Evolutionary conservation across 2,329 filamentous ascomycete species (phyloP), one percentile per base, ranked within the genome.

Genomic region (Chaetomium strumarium): DNA sequence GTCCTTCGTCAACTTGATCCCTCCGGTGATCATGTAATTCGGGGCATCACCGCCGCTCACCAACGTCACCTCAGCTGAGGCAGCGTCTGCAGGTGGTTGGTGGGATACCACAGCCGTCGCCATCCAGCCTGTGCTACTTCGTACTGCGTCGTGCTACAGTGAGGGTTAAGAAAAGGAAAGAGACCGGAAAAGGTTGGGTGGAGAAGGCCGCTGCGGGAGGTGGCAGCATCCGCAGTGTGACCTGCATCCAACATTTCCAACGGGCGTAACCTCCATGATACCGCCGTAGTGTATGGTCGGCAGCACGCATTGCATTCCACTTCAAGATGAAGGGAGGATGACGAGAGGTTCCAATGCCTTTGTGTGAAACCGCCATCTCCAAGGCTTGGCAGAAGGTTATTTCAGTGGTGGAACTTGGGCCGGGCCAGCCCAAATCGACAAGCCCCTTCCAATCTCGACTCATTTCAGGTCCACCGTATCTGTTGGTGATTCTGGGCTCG

Each of bases 301-400:
- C 30, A 29, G 17, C 33, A 38, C 44, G 14, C 43, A 51, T 45
- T 24, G 33, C 33, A 14, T 24, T 42, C 17, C 16, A 42, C 2
- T 19, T 49, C 16, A 19, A 49, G 41, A 53, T 53, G 46, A 49
- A 53, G 41, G 46, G 39, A 29, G 8, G 8, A 14, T 8, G 31
- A 9, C 29, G 16, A 19, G 14, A 42, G 38, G 45, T 44, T 13
- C 45, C 51, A 13, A 30, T 42, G 24, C 29, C 24, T 48, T 17
- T 33, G 29, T 14, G 14, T 53, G 51, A 53, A 49, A 50, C 52
- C 47, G 19, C 52, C 37, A 36, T 46, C 36, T n/a, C 24, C 24
- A 13, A 33, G 36, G 19, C 56, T 55, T 58, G 53, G 56, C 56
- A 53, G 33, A 58, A 52, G 43, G 53, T 55, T 56, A 58, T 58